A percentile compares a stretch with the other conserved stretches of the same genome.
Conservation (phyloP, 352 stramenopile genomes). For the Albugo laibachii region DNA sequence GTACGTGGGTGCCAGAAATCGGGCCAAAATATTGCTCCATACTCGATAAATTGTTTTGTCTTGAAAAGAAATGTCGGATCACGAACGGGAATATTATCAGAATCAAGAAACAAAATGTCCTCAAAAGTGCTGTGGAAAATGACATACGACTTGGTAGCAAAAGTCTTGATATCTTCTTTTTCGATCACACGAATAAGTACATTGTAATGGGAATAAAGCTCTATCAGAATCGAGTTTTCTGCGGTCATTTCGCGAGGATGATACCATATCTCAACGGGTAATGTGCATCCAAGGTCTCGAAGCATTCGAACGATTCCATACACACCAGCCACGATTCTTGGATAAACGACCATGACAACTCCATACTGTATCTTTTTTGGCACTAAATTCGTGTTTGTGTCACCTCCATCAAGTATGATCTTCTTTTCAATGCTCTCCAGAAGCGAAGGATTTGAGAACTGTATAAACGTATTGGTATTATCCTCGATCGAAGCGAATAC, state of each 20-base stretch:
- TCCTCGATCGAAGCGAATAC: constrained; percentile 14
- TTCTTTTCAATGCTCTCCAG: neutral
- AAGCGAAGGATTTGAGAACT: neutral
- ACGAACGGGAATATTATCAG: constrained; percentile 53
- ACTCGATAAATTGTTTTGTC: constrained; percentile 26
- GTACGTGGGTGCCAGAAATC: constrained; percentile 54
- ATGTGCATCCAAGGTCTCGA: constrained; percentile 17
- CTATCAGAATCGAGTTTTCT: constrained; percentile 31
- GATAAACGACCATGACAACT: constrained; percentile 50
- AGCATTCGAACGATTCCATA: constrained; percentile 53
- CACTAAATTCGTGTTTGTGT: neutral
- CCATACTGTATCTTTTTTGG: constrained; percentile 7
- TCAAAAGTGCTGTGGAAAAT: constrained; percentile 62
- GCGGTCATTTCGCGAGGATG: constrained; percentile 26
- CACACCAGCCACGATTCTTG: constrained; percentile 35
- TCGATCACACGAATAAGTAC: constrained; percentile 30
- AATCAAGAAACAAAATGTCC: constrained; percentile 59
- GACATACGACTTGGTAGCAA: constrained; percentile 58
- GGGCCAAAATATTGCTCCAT: constrained; percentile 66
- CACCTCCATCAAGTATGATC: neutral
- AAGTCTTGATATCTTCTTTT: constrained; percentile 44
- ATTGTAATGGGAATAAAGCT: constrained; percentile 28
- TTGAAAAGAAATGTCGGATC: constrained; percentile 74
- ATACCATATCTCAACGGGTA: constrained; percentile 38
- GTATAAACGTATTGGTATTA: constrained; percentile 8